These are phyloP conservation scores for Quercus mongolica DNA, from an alignment of 306 rosid species.

Conservation along the genomic window DNA sequence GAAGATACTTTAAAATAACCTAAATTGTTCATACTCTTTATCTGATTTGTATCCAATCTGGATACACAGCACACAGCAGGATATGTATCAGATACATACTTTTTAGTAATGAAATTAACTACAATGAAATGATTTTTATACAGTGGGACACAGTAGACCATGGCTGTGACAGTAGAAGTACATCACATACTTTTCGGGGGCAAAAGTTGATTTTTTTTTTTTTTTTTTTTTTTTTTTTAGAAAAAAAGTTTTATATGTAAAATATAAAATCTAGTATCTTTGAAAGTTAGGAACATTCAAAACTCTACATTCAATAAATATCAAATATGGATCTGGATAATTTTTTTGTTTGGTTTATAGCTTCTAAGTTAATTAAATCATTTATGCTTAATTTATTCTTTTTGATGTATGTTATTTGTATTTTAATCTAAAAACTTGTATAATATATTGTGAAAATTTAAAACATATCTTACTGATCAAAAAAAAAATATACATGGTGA, in stretches of 20 bases:
- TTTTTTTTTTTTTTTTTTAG: background rate
- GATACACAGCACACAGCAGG: background rate
- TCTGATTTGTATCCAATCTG: background rate
- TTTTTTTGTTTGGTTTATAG: background rate
- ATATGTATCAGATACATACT: background rate
- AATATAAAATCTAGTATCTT: background rate
- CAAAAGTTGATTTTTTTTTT: background rate
- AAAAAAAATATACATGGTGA: background rate
- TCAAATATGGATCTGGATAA: background rate
- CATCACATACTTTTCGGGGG: background rate
- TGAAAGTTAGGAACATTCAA: background rate
- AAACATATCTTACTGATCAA: too few relatives aligned
- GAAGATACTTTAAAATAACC: background rate
- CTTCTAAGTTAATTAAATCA: background rate
- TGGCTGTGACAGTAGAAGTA: background rate
- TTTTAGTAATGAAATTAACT: background rate
- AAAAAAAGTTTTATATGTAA: background rate
- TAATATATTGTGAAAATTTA: background rate
- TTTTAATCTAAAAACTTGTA: background rate
- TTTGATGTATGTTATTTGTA: background rate
- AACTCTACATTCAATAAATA: background rate
- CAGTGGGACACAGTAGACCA: too few relatives aligned
- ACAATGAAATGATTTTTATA: background rate
- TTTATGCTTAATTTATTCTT: background rate
- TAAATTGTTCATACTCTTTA: background rate